These are phyloP conservation scores for Pyrenophora tritici-repentis DNA, from an alignment of 2,329 filamentous ascomycete genomes.

Conservation along the genomic window DNA sequence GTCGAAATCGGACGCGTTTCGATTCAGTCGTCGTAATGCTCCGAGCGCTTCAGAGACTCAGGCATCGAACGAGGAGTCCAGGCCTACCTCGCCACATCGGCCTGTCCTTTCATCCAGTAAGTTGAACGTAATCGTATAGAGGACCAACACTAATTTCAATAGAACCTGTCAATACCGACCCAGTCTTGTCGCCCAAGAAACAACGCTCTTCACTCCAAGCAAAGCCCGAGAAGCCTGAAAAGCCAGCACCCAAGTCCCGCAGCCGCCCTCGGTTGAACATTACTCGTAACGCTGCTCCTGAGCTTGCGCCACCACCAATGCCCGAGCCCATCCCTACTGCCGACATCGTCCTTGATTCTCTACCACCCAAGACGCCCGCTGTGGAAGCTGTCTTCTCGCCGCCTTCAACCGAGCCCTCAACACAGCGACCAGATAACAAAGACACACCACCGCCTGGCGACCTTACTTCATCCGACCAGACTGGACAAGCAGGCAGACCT, in stretches of 20 bases:
- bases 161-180: slow-evolving; percentile 59
- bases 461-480: slow-evolving; percentile 43
- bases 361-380: slow-evolving; percentile 49
- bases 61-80: slow-evolving; percentile 20
- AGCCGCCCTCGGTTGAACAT: slow-evolving; percentile 32
- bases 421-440: slow-evolving; percentile 41
- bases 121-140: slow-evolving; percentile 18
- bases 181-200: slow-evolving; percentile 50
- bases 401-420: slow-evolving; percentile 50
- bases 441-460: slow-evolving; percentile 53
- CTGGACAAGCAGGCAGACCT: slow-evolving; percentile 44
- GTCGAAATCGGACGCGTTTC: slow-evolving; percentile 49
- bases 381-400: slow-evolving; percentile 51
- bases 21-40: slow-evolving; percentile 50
- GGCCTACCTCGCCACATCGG: slow-evolving; percentile 29
- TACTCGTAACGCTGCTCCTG: slow-evolving; percentile 29
- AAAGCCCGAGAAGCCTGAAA: slow-evolving; percentile 34
- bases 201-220: slow-evolving; percentile 35
- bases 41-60: slow-evolving; percentile 26
- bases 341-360: slow-evolving; percentile 42
- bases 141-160: slow-evolving; percentile 21
- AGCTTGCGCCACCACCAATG: slow-evolving; percentile 25
- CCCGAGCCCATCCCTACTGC: slow-evolving; percentile 30
- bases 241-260: slow-evolving; percentile 26
- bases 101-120: slow-evolving; percentile 52